Base-by-base conservation (phyloP, 176 grass and related monocot species). In the Bonia amplexicaulis region DNA sequence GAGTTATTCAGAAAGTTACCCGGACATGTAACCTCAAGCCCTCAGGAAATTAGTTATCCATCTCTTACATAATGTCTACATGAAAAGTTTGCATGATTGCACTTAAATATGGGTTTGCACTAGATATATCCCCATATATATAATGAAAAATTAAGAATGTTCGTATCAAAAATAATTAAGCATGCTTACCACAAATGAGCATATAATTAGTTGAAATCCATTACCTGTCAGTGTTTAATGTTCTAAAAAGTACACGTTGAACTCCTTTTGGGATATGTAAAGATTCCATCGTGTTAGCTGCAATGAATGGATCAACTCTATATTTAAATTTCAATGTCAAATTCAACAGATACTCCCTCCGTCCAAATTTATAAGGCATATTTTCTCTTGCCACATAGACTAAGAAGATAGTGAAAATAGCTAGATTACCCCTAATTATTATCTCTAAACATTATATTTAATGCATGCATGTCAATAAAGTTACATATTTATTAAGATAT, bases 211-310 rank as follows among this genome's bases (percentile, higher is more conserved):
- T n/a, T 69, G 22, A 26, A 12, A 66, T 13, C 15, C 31, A 74
- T 45, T 78, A 87, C 89, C 85, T 91, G 80, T 91, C 89, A 69
- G 89, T 91, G 58, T 91, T 88, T 65, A 91, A 69, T 40, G 80
- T 88, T 78, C 89, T 84, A 48, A 91, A 91, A 77, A 91, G 89
- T 61, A 91, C 89, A 25, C 85, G 85, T 63, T 82, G 81, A 88
- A 88, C 81, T 77, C 90, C 89, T 81, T 53, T 88, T 14, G 90
- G 81, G 66, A 88, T 91, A 76, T 91, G 75, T 22, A 91, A 55
- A 44, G 81, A 91, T 46, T 88, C 69, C 85, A 91, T 88, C 31
- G 74, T 82, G 41, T 91, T 82, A 88, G 90, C 85, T 88, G 76
- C 71, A 87, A 70, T 29, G 13, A 57, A 55, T 55, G 58, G 41